A percentile compares a stretch with the other conserved stretches of the same genome.
These are phyloP conservation scores for Penicillium sp. DNA, from an alignment of 2,329 filamentous ascomycete species.

Conservation along the genomic window DNA sequence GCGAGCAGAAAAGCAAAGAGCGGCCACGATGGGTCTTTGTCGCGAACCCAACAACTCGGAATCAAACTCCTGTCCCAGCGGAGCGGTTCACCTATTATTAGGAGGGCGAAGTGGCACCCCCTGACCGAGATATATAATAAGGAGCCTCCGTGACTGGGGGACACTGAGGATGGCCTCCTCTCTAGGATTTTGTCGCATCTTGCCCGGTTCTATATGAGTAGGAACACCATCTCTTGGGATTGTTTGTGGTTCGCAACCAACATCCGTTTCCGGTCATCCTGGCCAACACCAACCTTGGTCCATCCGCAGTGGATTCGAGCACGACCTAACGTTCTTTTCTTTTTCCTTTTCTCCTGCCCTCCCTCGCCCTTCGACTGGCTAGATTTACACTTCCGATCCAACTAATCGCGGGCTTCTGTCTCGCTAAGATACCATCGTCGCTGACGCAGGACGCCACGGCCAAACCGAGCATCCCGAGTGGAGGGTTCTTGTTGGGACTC, in stretches of 20 bases:
- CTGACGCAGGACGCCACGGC: slow-evolving; percentile 17
- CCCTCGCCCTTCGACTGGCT: slow-evolving; percentile 2
- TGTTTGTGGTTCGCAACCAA: slow-evolving; percentile 12
- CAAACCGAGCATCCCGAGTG: slow-evolving; percentile 10
- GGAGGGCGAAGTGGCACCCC: slow-evolving; percentile 1
- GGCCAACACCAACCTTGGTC: slow-evolving; percentile 4
- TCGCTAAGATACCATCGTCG: slow-evolving; percentile 3
- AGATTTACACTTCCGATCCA: slow-evolving; percentile 13
- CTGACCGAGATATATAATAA: slow-evolving; percentile 20
- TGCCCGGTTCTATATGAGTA: slow-evolving; percentile 1
- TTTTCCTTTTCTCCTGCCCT: not conserved
- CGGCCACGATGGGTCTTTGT: slow-evolving; percentile 8
- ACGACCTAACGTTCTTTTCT: slow-evolving; percentile 12
- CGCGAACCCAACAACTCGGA: slow-evolving; percentile 18
- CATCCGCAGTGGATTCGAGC: slow-evolving; percentile 9
- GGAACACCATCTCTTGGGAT: not conserved
- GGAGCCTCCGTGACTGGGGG: slow-evolving; percentile 12
- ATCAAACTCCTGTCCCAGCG: slow-evolving; percentile 21
- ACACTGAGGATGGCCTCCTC: slow-evolving; percentile 3
- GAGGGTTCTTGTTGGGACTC: slow-evolving; percentile 16
- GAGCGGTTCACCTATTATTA: slow-evolving; percentile 21
- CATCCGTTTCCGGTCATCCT: slow-evolving; percentile 17
- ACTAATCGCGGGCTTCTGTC: slow-evolving; percentile 12
- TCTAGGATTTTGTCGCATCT: not conserved
- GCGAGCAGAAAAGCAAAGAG: slow-evolving; percentile 6